Evolutionary conservation across 2,329 filamentous ascomycete species (phyloP).

Genomic region (Calonectria naviculata): DNA sequence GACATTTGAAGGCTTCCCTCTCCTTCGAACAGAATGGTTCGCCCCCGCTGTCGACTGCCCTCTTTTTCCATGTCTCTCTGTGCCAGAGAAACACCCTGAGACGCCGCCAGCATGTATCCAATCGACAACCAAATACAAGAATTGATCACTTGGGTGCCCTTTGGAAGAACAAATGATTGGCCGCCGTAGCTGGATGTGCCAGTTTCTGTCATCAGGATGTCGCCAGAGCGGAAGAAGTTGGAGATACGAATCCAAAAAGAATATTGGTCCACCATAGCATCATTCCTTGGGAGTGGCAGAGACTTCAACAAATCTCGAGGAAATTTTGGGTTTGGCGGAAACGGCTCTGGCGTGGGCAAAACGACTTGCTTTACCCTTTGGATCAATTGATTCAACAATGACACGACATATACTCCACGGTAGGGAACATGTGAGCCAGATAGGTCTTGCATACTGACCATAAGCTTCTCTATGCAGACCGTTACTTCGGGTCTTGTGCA

Average conservation of each 20-base stretch:
- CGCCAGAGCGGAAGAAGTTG: background rate
- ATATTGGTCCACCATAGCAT: background rate
- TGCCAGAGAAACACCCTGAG: background rate
- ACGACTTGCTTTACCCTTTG: background rate
- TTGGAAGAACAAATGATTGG: slow-evolving; percentile 3
- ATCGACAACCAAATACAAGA: slow-evolving; percentile 12
- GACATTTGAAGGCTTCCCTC: slow-evolving; percentile 21
- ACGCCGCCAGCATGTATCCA: slow-evolving; percentile 15
- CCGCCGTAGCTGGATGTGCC: slow-evolving; percentile 5
- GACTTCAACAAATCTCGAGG: background rate
- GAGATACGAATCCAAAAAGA: background rate
- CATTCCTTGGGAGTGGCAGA: background rate
- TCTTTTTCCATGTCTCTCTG: background rate
- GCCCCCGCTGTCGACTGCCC: background rate
- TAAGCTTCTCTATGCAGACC: background rate
- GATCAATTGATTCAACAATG: background rate
- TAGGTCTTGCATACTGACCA: background rate
- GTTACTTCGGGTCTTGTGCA: background rate
- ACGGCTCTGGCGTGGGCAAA: background rate
- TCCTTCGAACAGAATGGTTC: slow-evolving; percentile 16
- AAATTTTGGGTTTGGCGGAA: background rate
- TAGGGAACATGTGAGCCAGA: background rate
- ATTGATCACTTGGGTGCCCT: slow-evolving; percentile 1
- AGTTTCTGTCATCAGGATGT: background rate
- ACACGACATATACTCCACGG: background rate